Evolutionary conservation across 106 monocot genomes (phyloP), one percentile per base, ranked within the genome.

Genomic region (Platanthera zijinensis): DNA sequence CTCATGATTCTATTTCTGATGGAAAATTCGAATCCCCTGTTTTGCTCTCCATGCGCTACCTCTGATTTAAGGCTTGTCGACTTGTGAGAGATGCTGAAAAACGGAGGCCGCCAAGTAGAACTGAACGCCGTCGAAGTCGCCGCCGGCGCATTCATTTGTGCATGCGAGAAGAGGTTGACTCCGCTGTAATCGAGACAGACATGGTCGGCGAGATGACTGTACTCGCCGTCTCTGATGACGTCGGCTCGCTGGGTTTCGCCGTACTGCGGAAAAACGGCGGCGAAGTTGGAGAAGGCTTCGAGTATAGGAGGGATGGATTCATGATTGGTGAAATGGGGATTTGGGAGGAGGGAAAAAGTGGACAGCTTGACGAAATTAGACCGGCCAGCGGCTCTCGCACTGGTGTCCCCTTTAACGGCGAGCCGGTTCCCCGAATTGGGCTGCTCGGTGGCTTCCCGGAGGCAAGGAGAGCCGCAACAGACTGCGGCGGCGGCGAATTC

Each of bases 151-250:
- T 74, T 82, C 64, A 85, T 71, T 48, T 90, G 92, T 1, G 86
- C 71, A 72, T 88, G 84, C 32, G 88, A 85, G 79, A 91, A 91
- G 64, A 94, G 91, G 72, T 83, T 67, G 74, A 85, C 62, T 10
- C 94, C 94, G 3, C 85, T 68, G 74, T 94, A 94, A 63, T 94
- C 94, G 45, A 94, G 85, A 82, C 91, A 91, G 49, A 85, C 82
- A 39, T 91, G 91, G 19, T 75, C 10, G 0, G 78, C 52, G 49
- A 94, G 91, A 80, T 94, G 90, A 15, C 49, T 6, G 84, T 91
- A 94, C 70, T 91, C 83, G 3, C 12, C 32, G 4, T 84, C 77
- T 32, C 91, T 80, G 57, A 94, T 82, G 14, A 8, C 14, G 52
- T 94, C 89, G 7, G 84, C 94, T 25, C 64, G 17, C 3, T 80